Evolutionary conservation across 2,329 filamentous ascomycete species (phyloP), one percentile per base, ranked within the genome.

Genomic region (Talaromyces atroroseus): DNA sequence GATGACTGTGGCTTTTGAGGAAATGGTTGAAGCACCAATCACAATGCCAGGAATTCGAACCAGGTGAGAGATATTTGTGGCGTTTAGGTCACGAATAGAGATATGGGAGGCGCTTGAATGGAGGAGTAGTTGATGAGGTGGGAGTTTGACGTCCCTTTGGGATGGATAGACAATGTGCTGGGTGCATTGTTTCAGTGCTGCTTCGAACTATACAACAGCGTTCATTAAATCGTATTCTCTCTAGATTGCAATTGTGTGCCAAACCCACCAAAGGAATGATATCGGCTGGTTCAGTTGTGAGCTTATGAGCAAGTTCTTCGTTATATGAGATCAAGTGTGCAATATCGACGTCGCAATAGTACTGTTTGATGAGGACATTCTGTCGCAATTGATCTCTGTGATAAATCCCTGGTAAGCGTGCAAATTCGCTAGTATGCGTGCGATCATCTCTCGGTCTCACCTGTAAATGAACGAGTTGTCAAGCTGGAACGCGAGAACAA

Each of bases 1-100:
- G 23, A 99, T 80, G 24, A 86, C 80, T 6, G 91, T 96, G 5
- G 94, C 90, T 78, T 99, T 97, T 12, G 92, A 97, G 2, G 92
- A 96, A 72, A 97, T 87, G 18, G 95, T 95, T 1, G 92, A 96
- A 48, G 94, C 94, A 48, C 94, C 92, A 62, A 99, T 99, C 58
- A 99, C 90, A 62, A 99, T 99, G 51, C 94, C 95, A 0, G 94
- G 94, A 57, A 99, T 95, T 56, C 92, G 85, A 40, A 99, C 92
- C n/a, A 99, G 86, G 64, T 91, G 87, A 5, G 92, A 91, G 63
- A 99, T 95, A 61, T 90, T 92, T 61, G 89, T 87, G 8, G 94
- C 95, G 65, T 95, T 94, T 40, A 99, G 82, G 63, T 96, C 91
- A 62, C 94, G 88, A 65, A 99, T 97, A 0, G 92, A 94, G 29